Conservation (phyloP, 2,329 filamentous ascomycete species). For the Xylaria sp. region DNA sequence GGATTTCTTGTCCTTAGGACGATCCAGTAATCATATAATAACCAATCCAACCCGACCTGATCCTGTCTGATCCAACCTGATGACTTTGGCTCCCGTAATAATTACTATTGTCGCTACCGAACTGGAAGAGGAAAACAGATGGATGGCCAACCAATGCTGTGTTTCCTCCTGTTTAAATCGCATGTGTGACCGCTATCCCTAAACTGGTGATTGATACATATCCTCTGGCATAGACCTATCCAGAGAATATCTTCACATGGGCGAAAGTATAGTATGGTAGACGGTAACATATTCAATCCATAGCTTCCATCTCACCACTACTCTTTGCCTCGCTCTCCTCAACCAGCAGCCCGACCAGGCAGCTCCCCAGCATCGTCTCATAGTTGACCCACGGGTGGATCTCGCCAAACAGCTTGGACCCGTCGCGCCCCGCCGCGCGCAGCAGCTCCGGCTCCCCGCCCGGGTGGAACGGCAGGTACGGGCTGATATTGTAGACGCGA, state of each 20-base stretch:
- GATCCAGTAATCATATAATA: neutral
- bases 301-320: conserved; percentile 54
- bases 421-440: conserved; percentile 63
- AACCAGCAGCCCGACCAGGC: conserved; percentile 65
- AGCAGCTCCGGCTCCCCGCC: conserved; percentile 78
- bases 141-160: too few relatives aligned
- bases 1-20: neutral
- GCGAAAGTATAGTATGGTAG: too few relatives aligned
- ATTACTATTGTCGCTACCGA: neutral
- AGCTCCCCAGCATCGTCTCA: conserved; percentile 68
- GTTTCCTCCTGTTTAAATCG: too few relatives aligned
- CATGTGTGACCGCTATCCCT: too few relatives aligned
- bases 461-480: conserved; percentile 88
- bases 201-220: too few relatives aligned
- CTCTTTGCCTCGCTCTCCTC: conserved; percentile 50
- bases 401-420: conserved; percentile 65
- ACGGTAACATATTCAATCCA: conserved; percentile 54
- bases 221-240: too few relatives aligned
- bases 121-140: too few relatives aligned
- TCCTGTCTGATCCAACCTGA: too few relatives aligned
- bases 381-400: conserved; percentile 75
- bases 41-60: neutral
- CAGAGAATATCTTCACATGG: too few relatives aligned
- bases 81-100: neutral
- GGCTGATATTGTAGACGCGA: conserved; percentile 90